phyloP scores from a whole-genome alignment of 805 yeast genomes.

The Debaryomyces tyrocola region DNA sequence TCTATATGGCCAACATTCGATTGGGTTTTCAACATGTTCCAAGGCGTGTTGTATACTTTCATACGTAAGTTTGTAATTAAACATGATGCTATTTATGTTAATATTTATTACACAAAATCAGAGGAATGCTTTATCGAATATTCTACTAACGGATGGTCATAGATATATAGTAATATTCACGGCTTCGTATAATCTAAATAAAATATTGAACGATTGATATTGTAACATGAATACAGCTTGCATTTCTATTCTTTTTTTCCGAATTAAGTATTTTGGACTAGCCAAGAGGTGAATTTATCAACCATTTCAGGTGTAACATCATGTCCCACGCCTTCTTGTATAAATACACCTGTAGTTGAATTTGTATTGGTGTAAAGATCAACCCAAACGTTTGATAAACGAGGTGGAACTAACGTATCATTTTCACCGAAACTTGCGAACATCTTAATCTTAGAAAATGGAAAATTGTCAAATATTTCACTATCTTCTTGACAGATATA shows the following conservation, averaged over 20 bases:
- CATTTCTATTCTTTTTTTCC: too few relatives aligned
- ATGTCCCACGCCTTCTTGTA: slow-evolving; percentile 34
- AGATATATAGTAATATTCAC: too few relatives aligned
- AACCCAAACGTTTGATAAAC: slow-evolving; percentile 30
- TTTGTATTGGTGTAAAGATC: slow-evolving; percentile 28
- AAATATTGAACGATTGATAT: too few relatives aligned
- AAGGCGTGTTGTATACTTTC: not conserved
- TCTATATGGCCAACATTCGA: not conserved
- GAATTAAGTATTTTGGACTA: slow-evolving; percentile 12
- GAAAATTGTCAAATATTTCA: slow-evolving; percentile 33
- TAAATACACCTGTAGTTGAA: slow-evolving; percentile 20
- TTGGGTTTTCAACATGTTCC: not conserved
- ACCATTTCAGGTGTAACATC: slow-evolving; percentile 36
- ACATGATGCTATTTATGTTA: not conserved
- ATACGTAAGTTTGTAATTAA: not conserved
- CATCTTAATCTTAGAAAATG: slow-evolving; percentile 27
- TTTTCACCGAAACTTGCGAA: slow-evolving; percentile 38
- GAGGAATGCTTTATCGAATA: too few relatives aligned
- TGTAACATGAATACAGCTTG: too few relatives aligned
- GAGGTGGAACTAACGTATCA: slow-evolving; percentile 38
- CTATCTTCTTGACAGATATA: slow-evolving; percentile 26
- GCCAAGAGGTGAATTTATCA: slow-evolving; percentile 31
- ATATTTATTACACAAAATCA: not conserved
- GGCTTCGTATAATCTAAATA: too few relatives aligned
- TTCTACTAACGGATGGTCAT: too few relatives aligned